Evolutionary conservation across 2,329 filamentous ascomycete species (phyloP), one percentile per base, ranked within the genome.

Genomic region (Aspergillus pseudoterreus): DNA sequence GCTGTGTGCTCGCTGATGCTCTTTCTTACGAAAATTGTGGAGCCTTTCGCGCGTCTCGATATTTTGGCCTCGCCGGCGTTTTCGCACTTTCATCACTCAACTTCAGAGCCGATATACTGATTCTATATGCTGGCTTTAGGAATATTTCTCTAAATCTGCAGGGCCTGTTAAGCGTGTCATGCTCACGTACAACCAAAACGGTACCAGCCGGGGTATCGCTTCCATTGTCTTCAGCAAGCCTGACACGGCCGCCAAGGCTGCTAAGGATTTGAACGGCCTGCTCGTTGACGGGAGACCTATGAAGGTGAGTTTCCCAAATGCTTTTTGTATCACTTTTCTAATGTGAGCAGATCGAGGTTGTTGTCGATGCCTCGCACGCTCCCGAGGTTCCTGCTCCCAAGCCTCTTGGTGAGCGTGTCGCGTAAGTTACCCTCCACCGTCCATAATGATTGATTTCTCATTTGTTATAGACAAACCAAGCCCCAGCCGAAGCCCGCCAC

Each of bases 121-220:
- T 77, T 62, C 57, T 63, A 56, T 67, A 55, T 62, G 49, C 63
- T 78, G 72, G 73, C 74, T 74, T 75, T 90, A 99, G 94, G 94
- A 99, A 78, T 99, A 97, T 76, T 97, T 99, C 74, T 77, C 81
- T 68, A 87, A 90, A 69, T 87, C 89, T 64, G 85, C 96, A 71
- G 92, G 92, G 62, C 83, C 88, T 58, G 89, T 97, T 75, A 96
- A 95, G 82, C 87, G 83, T 74, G 90, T 95, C 58, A 86, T 94
- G 63, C 80, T 99, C 64, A 90, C 89, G 47, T 99, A 99, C 75
- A 94, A 92, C 65, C 90, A 92, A 58, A 90, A 89, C 69, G 92
- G 92, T 58, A 83, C 86, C 62, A 96, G 92, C 81, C 89, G 91
- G 69, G 94, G 94, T 60, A 90, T 92, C 68, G 92, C 92, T 64